A percentile compares a stretch with the other conserved stretches of the same genome.
Evolutionary conservation across 2,329 filamentous ascomycete genomes (phyloP).

Genomic region (Mycosphaerella sp.): DNA sequence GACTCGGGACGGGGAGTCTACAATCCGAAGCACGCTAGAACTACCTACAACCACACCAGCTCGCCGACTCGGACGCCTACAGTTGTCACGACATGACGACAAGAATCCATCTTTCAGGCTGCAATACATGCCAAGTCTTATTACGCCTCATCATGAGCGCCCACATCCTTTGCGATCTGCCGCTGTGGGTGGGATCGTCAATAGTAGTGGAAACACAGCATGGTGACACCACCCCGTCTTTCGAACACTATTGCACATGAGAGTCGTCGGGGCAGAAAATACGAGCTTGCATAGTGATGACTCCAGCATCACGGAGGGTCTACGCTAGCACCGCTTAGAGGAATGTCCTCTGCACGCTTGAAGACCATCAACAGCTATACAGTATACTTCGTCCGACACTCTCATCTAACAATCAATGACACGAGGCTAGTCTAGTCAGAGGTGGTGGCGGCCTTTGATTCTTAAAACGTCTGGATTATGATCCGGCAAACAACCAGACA

Average conservation of each 20-base stretch:
- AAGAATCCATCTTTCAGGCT: not conserved
- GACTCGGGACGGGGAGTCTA: not conserved
- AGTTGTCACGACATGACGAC: not conserved
- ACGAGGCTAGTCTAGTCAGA: no score
- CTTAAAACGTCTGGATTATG: no score
- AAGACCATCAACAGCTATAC: not conserved
- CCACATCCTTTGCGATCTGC: not conserved
- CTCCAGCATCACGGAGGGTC: not conserved
- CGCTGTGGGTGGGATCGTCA: not conserved
- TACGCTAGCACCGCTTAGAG: not conserved
- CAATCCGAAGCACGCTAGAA: not conserved
- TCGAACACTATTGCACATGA: not conserved
- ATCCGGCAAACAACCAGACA: no score
- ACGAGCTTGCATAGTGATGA: not conserved
- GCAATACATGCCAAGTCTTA: not conserved
- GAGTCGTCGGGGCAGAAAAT: not conserved
- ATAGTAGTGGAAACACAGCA: not conserved
- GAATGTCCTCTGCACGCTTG: not conserved
- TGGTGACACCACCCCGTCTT: not conserved
- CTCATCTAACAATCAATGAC: not conserved
- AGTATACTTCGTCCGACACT: not conserved
- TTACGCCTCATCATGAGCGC: not conserved
- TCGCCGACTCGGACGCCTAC: not conserved
- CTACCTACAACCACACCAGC: no score
- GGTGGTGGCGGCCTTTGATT: no score